Base-by-base conservation (phyloP, 1,284 basidiomycete species). In the Hymenochaete sp. region DNA sequence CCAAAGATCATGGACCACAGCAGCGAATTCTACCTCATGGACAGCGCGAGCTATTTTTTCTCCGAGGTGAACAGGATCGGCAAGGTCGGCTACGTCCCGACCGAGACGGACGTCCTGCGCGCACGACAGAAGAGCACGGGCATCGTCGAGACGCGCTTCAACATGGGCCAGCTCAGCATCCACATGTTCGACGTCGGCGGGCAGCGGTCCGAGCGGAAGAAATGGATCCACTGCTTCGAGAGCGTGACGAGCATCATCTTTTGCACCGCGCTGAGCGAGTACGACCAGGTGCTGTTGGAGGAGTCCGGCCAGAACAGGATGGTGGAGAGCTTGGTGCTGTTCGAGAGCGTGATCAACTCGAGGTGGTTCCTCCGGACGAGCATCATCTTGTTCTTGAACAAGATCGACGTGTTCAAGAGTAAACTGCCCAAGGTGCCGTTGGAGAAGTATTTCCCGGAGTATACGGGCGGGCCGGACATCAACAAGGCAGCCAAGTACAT, bases 401-500 rank as follows among this genome's bases (percentile, higher is more conserved):
- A 96, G 73, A 93, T 93, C 45, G 93, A 96, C 57, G 82, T 96
- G 2, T 97, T 97, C 74, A 93, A 93, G 71, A 76, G 72, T 55
- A 98, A 97, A 64, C 70, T 97, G 22, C 85, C 89, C 3, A 93
- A 91, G 71, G 76, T 82, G 0, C 93, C 93, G 2, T 68, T 98
- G 13, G 87, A 93, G 45, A 73, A 77, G 50, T 95, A 91, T 63
- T 98, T 97, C 63, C 83, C 91, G 1, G 95, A 98, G 58, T 98
- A 97, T 64, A 90, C 90, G 0, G 89, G 90, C 28, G 93, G 93
- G 1, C 65, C 83, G 6, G 93, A 97, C 59, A 89, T 97, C 62
- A 96, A 96, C 71, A 98, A 98, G 65, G 95, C 92, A 2, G 92
- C 93, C 3, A 98, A 97, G 61, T 98, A 95, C 59, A 96, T 98